phyloP scores from a whole-genome alignment of 768 basidiomycete species.

The Rhodotorula taiwanensis region DNA sequence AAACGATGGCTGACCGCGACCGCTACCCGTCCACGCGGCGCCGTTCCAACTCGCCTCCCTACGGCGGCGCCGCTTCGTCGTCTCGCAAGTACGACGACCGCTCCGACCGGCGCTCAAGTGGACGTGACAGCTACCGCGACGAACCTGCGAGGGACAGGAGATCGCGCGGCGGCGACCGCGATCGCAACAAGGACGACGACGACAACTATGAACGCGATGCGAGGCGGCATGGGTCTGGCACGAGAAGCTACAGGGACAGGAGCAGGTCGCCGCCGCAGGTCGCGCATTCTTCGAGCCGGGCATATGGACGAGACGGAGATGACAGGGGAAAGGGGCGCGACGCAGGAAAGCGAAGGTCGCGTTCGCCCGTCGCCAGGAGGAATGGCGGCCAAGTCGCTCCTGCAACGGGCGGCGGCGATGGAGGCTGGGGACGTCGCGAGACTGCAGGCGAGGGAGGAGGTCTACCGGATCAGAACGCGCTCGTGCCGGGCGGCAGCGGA shows the following conservation, averaged over 20 bases:
- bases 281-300: background rate
- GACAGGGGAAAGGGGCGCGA: slow-evolving; percentile 23
- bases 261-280: slow-evolving; percentile 9
- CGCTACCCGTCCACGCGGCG: too few species aligned
- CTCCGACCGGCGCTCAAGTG: too few species aligned
- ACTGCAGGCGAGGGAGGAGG: slow-evolving; percentile 1
- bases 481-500: slow-evolving; percentile 1
- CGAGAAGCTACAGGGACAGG: background rate
- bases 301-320: too few species aligned
- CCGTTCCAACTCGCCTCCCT: too few species aligned
- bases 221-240: background rate
- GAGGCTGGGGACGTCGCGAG: slow-evolving; percentile 8
- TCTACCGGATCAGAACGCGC: slow-evolving; percentile 13
- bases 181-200: background rate
- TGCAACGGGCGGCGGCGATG: slow-evolving; percentile 5
- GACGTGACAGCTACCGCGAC: background rate
- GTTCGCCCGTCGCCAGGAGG: slow-evolving; percentile 1
- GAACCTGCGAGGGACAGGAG: background rate
- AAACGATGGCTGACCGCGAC: too few species aligned
- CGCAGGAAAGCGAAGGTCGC: slow-evolving; percentile 9
- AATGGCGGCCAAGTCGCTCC: background rate
- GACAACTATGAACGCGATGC: background rate
- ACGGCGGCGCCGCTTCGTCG: too few species aligned
- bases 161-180: background rate
- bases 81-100: too few species aligned